A percentile compares a stretch with the other conserved stretches of the same genome.
Conservation (phyloP, 768 basidiomycete species). For the Clitopilus passeckerianus region DNA sequence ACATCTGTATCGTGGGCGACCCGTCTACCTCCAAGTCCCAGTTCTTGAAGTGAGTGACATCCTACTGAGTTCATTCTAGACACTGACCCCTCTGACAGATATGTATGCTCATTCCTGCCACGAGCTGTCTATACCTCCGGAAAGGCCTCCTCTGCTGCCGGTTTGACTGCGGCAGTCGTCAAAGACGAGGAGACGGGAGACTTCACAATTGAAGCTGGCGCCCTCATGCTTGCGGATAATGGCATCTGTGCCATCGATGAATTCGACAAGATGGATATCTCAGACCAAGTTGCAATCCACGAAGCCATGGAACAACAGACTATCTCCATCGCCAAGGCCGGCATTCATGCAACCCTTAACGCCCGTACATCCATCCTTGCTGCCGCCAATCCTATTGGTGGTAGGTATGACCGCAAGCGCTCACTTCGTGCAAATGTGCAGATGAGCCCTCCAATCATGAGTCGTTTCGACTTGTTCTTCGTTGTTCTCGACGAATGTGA, state of each 20-base stretch:
- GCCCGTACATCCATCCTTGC: slow-evolving; percentile 97
- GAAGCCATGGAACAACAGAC: slow-evolving; percentile 99
- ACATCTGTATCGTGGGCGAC: slow-evolving; percentile 97
- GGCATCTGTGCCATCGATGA: slow-evolving; percentile 99
- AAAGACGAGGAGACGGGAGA: slow-evolving; percentile 99
- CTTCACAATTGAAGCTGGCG: slow-evolving; percentile 99
- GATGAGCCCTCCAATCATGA: slow-evolving; percentile 99
- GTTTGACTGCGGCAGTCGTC: slow-evolving; percentile 97
- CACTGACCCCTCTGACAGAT: slow-evolving; percentile 42
- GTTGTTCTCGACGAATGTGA: slow-evolving; percentile 97
- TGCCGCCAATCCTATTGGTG: slow-evolving; percentile 96
- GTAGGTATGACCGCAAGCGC: slow-evolving; percentile 94
- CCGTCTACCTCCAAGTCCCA: slow-evolving; percentile 98
- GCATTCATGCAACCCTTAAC: slow-evolving; percentile 97
- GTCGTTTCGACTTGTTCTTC: slow-evolving; percentile 96
- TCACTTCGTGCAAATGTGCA: slow-evolving; percentile 87
- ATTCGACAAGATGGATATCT: slow-evolving; percentile 99
- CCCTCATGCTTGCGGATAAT: slow-evolving; percentile 98
- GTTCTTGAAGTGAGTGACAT: slow-evolving; percentile 80
- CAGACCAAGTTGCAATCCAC: slow-evolving; percentile 98
- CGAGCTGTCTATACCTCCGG: slow-evolving; percentile 98
- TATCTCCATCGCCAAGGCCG: slow-evolving; percentile 98
- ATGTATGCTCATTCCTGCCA: slow-evolving; percentile 96
- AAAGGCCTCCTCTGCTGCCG: slow-evolving; percentile 98
- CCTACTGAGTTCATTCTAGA: neutral